Percentiles rank a stretch among this genome's conserved stretches.
Conservation (phyloP, 179 eudicot species). For the Beta lomatogona region DNA sequence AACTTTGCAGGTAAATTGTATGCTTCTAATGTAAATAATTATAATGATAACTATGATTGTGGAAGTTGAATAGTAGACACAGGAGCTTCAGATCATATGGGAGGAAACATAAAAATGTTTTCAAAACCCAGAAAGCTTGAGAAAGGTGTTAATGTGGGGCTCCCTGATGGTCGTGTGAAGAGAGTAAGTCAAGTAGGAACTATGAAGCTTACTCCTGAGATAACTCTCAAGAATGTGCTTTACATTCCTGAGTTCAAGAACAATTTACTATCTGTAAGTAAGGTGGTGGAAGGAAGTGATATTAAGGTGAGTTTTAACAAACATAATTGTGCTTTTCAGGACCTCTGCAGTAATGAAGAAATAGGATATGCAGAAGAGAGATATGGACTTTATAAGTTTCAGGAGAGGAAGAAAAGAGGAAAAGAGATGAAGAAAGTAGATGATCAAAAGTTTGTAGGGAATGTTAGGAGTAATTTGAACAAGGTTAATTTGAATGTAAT, state of each 20-base stretch:
- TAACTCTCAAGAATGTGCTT: not conserved
- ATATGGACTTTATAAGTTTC: not conserved
- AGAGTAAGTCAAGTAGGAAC: not conserved
- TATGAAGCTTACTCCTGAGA: not conserved
- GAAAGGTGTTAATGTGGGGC: not conserved
- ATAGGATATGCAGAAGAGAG: not conserved
- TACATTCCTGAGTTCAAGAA: not conserved
- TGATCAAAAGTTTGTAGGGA: too few species aligned
- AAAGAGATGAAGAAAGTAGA: too few species aligned
- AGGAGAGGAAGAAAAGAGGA: too few species aligned
- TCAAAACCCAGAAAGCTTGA: too few species aligned
- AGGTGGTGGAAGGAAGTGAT: not conserved
- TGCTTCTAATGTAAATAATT: too few species aligned
- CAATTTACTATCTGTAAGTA: not conserved
- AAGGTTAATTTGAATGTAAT: too few species aligned
- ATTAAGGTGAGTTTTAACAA: not conserved
- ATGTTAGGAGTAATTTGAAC: too few species aligned
- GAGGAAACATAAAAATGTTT: too few species aligned
- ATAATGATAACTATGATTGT: not conserved
- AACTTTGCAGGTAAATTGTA: not conserved
- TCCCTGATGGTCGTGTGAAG: not conserved
- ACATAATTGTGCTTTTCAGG: not conserved
- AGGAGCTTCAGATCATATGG: conserved; percentile 4
- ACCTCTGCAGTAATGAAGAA: not conserved
- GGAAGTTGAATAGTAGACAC: not conserved